These are phyloP conservation scores for Hyphodiscus hymeniophilus DNA, from an alignment of 495 filamentous ascomycete genomes.

Conservation along the genomic window DNA sequence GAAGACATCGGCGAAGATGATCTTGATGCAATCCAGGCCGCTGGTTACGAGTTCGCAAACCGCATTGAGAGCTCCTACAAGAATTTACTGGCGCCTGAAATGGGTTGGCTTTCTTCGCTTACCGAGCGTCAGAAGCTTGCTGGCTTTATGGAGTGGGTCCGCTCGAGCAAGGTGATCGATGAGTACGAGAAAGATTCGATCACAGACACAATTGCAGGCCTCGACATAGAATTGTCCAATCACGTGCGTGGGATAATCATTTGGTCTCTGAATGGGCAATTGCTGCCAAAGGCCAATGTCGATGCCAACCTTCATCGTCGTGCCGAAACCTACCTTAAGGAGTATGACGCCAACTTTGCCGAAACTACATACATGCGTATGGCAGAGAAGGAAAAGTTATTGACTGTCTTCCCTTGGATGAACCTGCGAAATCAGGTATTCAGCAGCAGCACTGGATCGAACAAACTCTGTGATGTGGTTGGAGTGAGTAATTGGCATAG, in stretches of 20 bases:
- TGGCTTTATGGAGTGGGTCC: neutral
- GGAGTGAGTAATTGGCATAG: too few relatives aligned
- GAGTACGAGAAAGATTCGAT: neutral
- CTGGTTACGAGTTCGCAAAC: neutral
- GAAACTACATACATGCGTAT: neutral
- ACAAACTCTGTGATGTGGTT: too few relatives aligned
- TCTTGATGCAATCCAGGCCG: neutral
- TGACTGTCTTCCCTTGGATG: neutral
- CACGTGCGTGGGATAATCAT: neutral
- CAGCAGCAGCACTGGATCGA: too few relatives aligned
- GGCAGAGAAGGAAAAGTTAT: neutral
- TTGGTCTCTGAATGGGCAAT: neutral
- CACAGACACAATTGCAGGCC: neutral
- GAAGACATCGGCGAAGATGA: conserved; percentile 9
- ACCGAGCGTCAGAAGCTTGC: neutral
- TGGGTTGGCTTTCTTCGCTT: neutral
- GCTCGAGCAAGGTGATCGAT: neutral
- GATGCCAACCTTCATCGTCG: neutral
- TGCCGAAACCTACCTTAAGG: neutral
- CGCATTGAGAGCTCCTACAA: neutral
- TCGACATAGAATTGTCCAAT: neutral
- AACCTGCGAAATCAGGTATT: too few relatives aligned
- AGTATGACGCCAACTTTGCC: neutral
- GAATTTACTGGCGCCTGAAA: neutral
- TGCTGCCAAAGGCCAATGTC: neutral